Percentiles rank a stretch among this genome's conserved stretches.
phyloP scores from a whole-genome alignment of 805 yeast species.

The Candida quercuum region DNA sequence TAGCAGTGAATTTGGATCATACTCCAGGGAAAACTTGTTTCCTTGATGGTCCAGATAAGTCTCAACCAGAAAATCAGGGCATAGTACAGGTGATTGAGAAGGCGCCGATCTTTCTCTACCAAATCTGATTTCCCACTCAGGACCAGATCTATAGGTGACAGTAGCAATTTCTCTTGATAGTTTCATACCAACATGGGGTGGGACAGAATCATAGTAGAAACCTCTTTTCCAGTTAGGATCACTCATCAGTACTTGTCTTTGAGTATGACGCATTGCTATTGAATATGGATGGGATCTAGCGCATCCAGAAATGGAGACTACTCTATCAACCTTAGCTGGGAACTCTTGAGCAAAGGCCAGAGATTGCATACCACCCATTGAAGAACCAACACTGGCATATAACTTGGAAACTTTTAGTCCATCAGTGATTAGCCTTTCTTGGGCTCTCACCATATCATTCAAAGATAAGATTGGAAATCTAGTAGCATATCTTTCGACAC shows the following conservation, averaged over 20 bases:
- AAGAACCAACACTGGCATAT: conserved; percentile 81
- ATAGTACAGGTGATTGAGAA: conserved; percentile 71
- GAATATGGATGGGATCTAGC: conserved; percentile 93
- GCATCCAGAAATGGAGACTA: conserved; percentile 85
- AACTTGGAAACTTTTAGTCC: conserved; percentile 59
- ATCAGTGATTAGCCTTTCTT: conserved; percentile 58
- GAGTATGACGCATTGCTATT: conserved; percentile 89
- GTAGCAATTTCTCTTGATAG: conserved; percentile 92
- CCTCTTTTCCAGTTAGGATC: conserved; percentile 96
- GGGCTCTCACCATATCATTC: conserved; percentile 90
- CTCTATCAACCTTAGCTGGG: conserved; percentile 65
- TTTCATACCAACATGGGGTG: conserved; percentile 95
- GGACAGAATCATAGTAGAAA: conserved; percentile 68
- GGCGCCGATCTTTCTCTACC: conserved; percentile 87
- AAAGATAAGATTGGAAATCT: conserved; percentile 82
- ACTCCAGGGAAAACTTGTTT: conserved; percentile 85
- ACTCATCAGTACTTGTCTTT: conserved; percentile 88
- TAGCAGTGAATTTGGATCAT: conserved; percentile 84
- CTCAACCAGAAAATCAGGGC: conserved; percentile 91
- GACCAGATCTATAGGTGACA: conserved; percentile 90
- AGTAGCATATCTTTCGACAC: conserved; percentile 63
- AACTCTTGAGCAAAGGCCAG: conserved; percentile 83
- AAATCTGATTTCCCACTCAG: conserved; percentile 93
- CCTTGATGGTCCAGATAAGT: conserved; percentile 94
- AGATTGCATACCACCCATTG: conserved; percentile 99